Conservation (phyloP, 345 rosid species). For the Syzygium oleosum region DNA sequence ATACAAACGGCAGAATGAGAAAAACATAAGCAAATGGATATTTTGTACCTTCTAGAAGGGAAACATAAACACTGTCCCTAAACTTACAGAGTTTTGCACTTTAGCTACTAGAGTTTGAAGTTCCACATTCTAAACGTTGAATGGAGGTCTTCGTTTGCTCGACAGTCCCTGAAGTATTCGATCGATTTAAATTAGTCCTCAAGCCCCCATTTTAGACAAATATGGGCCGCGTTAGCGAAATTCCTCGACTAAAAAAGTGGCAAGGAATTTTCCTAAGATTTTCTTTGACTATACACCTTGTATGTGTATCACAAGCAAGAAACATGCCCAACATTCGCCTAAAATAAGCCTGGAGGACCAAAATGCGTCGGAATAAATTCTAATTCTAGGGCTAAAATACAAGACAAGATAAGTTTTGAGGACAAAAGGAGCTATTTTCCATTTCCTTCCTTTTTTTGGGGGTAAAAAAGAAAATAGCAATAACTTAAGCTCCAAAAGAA, state of each 20-base stretch:
- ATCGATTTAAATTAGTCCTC: neutral
- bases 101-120: neutral
- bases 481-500: neutral
- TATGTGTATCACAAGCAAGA: neutral
- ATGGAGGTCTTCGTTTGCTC: neutral
- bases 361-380: neutral
- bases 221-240: neutral
- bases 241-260: neutral
- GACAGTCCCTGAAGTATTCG: neutral
- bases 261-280: neutral
- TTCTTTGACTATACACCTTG: neutral
- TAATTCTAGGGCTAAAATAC: neutral
- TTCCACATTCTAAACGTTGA: neutral
- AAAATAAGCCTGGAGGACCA: neutral
- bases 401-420: neutral
- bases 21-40: neutral
- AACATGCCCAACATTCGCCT: neutral
- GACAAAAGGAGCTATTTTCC: neutral
- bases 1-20: neutral
- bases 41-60: neutral
- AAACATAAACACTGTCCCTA: neutral
- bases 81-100: neutral
- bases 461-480: neutral
- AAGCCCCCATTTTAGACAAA: neutral
- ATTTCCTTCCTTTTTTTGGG: neutral